phyloP scores from a whole-genome alignment of 805 yeast genomes.

The Candida bentonensis region DNA sequence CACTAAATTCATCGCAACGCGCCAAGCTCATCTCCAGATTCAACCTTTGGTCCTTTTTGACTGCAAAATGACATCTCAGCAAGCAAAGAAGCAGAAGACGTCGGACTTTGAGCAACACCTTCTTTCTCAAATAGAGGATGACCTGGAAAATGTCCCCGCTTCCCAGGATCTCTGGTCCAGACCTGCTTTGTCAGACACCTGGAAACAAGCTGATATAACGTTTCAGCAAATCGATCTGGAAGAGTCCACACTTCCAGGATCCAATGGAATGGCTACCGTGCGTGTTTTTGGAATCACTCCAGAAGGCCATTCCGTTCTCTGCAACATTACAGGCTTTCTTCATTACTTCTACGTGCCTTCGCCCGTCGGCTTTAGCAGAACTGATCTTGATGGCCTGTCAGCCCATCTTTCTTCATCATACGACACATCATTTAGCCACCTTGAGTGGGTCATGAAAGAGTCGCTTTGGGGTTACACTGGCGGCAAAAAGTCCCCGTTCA shows the following conservation, averaged over 20 bases:
- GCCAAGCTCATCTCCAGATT: too few species aligned
- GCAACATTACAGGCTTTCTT: conserved; percentile 76
- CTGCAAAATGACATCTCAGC: background rate
- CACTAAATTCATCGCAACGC: too few species aligned
- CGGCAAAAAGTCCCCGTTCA: conserved; percentile 60
- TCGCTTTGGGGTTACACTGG: conserved; percentile 91
- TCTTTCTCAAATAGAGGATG: conserved; percentile 6
- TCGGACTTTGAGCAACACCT: background rate
- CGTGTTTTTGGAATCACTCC: conserved; percentile 87
- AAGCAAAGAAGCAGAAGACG: background rate
- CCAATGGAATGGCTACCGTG: conserved; percentile 36
- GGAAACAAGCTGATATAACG: conserved; percentile 28
- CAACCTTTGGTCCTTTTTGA: too few species aligned
- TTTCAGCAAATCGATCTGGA: conserved; percentile 89
- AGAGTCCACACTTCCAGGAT: conserved; percentile 46
- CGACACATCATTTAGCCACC: conserved; percentile 16
- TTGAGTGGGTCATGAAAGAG: conserved; percentile 60
- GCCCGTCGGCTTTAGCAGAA: conserved; percentile 58
- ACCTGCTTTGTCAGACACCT: conserved; percentile 27
- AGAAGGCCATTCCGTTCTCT: conserved; percentile 76
- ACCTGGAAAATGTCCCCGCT: conserved; percentile 5
- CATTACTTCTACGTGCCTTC: conserved; percentile 90
- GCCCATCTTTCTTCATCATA: conserved; percentile 27
- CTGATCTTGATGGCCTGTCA: conserved; percentile 36
- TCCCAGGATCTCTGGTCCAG: conserved; percentile 37